Evolutionary conservation across 2,329 filamentous ascomycete species (phyloP).

Genomic region (Cercospora zeae-maydis): DNA sequence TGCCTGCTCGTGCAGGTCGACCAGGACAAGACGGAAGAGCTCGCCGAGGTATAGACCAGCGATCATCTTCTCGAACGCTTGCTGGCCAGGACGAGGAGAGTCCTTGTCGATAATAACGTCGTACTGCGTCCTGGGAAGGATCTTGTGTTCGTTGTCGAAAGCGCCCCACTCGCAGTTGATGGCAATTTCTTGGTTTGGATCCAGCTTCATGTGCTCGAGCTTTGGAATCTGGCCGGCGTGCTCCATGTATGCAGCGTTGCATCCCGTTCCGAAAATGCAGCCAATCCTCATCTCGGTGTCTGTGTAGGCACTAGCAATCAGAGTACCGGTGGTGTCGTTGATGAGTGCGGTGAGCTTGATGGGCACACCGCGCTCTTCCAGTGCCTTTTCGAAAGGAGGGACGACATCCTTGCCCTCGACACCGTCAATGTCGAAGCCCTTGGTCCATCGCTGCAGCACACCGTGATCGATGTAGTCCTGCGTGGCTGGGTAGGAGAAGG

Average conservation of each 20-base stretch:
- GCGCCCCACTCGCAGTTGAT: slow-evolving; percentile 99
- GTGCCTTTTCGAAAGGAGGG: slow-evolving; percentile 76
- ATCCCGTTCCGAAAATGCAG: slow-evolving; percentile 97
- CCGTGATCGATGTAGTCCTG: slow-evolving; percentile 93
- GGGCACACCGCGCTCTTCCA: slow-evolving; percentile 74
- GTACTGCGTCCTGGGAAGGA: slow-evolving; percentile 76
- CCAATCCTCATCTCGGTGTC: slow-evolving; percentile 89
- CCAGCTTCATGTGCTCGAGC: slow-evolving; percentile 84
- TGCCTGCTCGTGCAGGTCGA: slow-evolving; percentile 58
- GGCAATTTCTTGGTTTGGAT: slow-evolving; percentile 69
- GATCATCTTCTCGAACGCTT: slow-evolving; percentile 47
- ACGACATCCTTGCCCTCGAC: slow-evolving; percentile 90
- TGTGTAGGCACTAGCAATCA: slow-evolving; percentile 97
- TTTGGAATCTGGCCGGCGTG: slow-evolving; percentile 87
- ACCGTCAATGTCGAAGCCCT: slow-evolving; percentile 90
- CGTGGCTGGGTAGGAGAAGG: slow-evolving; percentile 91
- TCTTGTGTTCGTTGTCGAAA: slow-evolving; percentile 88
- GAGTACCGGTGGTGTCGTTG: slow-evolving; percentile 95
- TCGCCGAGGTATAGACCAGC: slow-evolving; percentile 47
- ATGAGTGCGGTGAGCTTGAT: slow-evolving; percentile 91
- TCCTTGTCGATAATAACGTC: slow-evolving; percentile 45
- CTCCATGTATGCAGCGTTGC: slow-evolving; percentile 98
- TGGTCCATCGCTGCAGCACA: slow-evolving; percentile 91
- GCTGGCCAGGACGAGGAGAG: slow-evolving; percentile 45
- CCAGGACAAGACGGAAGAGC: slow-evolving; percentile 44